These are phyloP conservation scores for Canavalia gladiata DNA, from an alignment of 306 rosid species.

Conservation along the genomic window DNA sequence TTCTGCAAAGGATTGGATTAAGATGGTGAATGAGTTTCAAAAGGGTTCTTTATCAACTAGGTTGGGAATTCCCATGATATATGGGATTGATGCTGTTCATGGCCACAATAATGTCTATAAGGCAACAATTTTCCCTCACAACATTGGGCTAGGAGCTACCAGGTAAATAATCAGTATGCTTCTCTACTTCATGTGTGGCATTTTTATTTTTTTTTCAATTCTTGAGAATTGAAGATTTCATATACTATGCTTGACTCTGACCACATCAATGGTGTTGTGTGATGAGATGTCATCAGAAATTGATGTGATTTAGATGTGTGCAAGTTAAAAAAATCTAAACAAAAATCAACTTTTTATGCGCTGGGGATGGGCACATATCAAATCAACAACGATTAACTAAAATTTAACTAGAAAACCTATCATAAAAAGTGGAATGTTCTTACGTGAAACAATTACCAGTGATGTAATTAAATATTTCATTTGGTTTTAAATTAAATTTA, in stretches of 20 bases:
- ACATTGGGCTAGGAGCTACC: conserved; percentile 82
- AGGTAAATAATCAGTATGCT: conserved; percentile 53
- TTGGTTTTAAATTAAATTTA: background rate
- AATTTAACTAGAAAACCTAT: too few relatives aligned
- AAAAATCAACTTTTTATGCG: too few relatives aligned
- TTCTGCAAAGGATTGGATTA: conserved; percentile 69
- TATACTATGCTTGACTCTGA: too few relatives aligned
- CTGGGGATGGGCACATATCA: too few relatives aligned
- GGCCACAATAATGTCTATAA: conserved; percentile 70
- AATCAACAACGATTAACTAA: too few relatives aligned
- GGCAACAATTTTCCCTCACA: conserved; percentile 86
- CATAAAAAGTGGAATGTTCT: too few relatives aligned
- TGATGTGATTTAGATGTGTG: too few relatives aligned
- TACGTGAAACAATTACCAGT: background rate
- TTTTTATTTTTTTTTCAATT: background rate
- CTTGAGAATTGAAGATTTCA: background rate
- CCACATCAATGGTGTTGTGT: too few relatives aligned
- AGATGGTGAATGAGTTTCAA: conserved; percentile 74
- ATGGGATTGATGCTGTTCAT: conserved; percentile 83
- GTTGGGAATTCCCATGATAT: conserved; percentile 78
- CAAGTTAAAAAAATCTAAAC: too few relatives aligned
- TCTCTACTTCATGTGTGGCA: background rate
- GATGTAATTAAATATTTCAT: background rate
- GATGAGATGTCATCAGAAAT: too few relatives aligned
- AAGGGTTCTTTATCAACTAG: conserved; percentile 63